These are phyloP conservation scores for Penicillium hesseltinei DNA, from an alignment of 2,329 filamentous ascomycete genomes.

Conservation along the genomic window DNA sequence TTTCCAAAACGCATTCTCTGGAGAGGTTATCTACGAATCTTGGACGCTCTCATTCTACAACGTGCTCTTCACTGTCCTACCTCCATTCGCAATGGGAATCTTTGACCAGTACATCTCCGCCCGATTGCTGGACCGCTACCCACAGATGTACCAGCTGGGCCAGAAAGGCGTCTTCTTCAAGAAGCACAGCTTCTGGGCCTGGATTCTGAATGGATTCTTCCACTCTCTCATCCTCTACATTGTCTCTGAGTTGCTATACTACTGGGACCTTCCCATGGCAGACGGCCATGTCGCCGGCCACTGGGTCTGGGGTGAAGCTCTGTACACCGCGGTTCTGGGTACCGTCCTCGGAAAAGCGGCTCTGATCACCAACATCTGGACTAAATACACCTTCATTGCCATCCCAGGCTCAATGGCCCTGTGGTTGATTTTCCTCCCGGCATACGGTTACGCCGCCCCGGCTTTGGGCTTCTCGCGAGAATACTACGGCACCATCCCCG, in stretches of 20 bases:
- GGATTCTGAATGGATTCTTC: slow-evolving; percentile 93
- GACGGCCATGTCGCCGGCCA: slow-evolving; percentile 85
- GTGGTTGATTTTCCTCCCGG: slow-evolving; percentile 86
- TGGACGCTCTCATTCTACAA: slow-evolving; percentile 99
- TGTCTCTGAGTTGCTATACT: slow-evolving; percentile 76
- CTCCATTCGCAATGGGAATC: slow-evolving; percentile 90
- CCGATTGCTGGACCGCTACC: slow-evolving; percentile 87
- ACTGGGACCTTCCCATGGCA: slow-evolving; percentile 70
- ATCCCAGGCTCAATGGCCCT: slow-evolving; percentile 91
- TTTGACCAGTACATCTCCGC: slow-evolving; percentile 98
- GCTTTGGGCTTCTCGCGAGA: slow-evolving; percentile 77
- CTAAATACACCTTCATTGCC: slow-evolving; percentile 92
- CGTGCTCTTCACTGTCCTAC: slow-evolving; percentile 93
- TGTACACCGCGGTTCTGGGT: slow-evolving; percentile 89
- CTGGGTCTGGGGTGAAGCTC: slow-evolving; percentile 96
- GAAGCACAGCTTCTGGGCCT: slow-evolving; percentile 85
- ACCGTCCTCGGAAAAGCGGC: slow-evolving; percentile 94
- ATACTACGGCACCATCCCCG: slow-evolving; percentile 78
- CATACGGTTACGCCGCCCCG: slow-evolving; percentile 83
- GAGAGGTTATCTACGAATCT: slow-evolving; percentile 96
- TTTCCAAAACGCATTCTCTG: slow-evolving; percentile 97
- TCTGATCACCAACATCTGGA: slow-evolving; percentile 96
- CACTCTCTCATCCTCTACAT: slow-evolving; percentile 94
- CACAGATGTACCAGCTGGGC: slow-evolving; percentile 89
- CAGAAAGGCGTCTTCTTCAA: slow-evolving; percentile 94